Conservation (phyloP, 1,139 yeast species). For the Geotrichum aggregatum region DNA sequence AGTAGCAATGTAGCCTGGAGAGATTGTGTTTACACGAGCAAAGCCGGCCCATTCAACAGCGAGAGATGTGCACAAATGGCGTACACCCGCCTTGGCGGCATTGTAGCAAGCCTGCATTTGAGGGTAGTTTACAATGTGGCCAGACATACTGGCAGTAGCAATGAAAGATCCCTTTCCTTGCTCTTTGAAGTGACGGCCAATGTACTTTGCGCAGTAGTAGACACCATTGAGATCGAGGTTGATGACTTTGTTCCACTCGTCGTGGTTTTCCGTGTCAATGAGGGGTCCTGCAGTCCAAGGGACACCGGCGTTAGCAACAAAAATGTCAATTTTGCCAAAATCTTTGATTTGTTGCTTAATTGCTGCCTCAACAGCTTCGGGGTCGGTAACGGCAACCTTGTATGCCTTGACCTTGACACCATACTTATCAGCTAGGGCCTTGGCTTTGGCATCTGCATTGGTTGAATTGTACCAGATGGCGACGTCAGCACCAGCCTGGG, state of each 20-base stretch:
- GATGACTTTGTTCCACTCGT: conserved; percentile 63
- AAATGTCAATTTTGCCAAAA: conserved; percentile 73
- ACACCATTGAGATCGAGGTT: conserved; percentile 73
- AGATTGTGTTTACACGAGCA: conserved; percentile 79
- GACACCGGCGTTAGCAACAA: conserved; percentile 89
- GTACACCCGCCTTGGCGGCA: conserved; percentile 83
- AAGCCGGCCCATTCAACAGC: conserved; percentile 90
- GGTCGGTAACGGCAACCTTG: conserved; percentile 62
- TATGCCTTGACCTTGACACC: conserved; percentile 68
- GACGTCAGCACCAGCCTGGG: conserved; percentile 88
- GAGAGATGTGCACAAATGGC: conserved; percentile 73
- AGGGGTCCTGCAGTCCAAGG: conserved; percentile 77
- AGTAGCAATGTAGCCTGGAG: conserved; percentile 82
- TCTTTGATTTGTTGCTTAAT: conserved; percentile 59
- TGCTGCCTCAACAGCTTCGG: conserved; percentile 54
- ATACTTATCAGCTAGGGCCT: conserved; percentile 53
- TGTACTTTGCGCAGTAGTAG: conserved; percentile 66
- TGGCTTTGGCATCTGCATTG: conserved; percentile 59
- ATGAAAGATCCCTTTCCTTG: conserved; percentile 71
- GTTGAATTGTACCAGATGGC: conserved; percentile 77
- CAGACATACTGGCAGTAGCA: conserved; percentile 88
- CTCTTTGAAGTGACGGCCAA: conserved; percentile 68
- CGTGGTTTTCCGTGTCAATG: conserved; percentile 55
- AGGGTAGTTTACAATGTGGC: conserved; percentile 82
- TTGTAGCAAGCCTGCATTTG: conserved; percentile 87